phyloP scores from a whole-genome alignment of 2,329 filamentous ascomycete genomes.

The Berkeleyomyces rouxiae region DNA sequence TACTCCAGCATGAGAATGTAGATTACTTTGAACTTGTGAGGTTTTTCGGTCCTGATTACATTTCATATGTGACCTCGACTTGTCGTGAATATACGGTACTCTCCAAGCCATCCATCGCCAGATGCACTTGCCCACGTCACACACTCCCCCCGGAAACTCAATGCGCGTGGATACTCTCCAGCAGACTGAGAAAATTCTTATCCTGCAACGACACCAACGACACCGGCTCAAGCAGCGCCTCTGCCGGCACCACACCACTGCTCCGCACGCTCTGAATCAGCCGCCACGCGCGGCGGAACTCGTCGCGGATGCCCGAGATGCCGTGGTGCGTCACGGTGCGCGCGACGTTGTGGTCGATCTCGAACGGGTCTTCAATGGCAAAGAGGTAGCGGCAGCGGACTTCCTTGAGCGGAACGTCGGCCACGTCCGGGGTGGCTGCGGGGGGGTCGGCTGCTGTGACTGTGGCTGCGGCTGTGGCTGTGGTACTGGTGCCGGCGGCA shows the following conservation, averaged over 20 bases:
- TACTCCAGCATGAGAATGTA: too few relatives aligned
- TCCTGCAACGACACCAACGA: constrained; percentile 21
- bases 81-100: too few relatives aligned
- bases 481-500: constrained; percentile 8
- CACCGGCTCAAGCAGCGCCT: constrained; percentile 38
- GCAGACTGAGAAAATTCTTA: constrained; percentile 17
- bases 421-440: constrained; percentile 15
- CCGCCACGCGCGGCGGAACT: constrained; percentile 65
- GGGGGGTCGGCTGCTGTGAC: neutral
- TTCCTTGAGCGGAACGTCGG: constrained; percentile 39
- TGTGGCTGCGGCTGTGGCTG: constrained; percentile 1
- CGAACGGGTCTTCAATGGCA: constrained; percentile 84
- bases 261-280: constrained; percentile 40
- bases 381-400: constrained; percentile 69
- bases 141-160: neutral
- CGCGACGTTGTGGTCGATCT: constrained; percentile 74
- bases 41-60: too few relatives aligned
- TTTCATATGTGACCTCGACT: too few relatives aligned
- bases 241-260: constrained; percentile 17
- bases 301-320: constrained; percentile 65
- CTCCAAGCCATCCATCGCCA: too few relatives aligned
- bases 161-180: constrained; percentile 8
- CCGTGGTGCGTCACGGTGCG: constrained; percentile 71
- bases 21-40: too few relatives aligned
- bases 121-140: too few relatives aligned